Conservation (phyloP, 1,284 basidiomycete genomes). For the Sanghuangporus weigelae region DNA sequence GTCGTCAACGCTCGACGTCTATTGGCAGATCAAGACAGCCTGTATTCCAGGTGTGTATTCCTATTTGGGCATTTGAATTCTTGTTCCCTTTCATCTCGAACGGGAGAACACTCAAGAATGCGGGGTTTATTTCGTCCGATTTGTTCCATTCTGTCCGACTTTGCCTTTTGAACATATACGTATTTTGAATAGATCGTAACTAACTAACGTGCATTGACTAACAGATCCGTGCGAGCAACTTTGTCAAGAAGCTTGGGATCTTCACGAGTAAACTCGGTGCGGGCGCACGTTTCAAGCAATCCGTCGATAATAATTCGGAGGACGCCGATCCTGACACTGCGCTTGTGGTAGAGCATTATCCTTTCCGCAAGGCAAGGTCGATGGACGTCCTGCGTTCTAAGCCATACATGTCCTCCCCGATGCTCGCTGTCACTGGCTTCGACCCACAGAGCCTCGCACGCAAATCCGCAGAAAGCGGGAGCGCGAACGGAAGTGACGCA, state of each 20-base stretch:
- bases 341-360: constrained; percentile 79
- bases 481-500: background rate
- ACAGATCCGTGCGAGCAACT: constrained; percentile 2
- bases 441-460: constrained; percentile 1
- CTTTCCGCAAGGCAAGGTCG: constrained; percentile 28
- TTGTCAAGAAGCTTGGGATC: constrained; percentile 10
- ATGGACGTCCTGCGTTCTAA: constrained; percentile 12
- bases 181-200: background rate
- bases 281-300: background rate
- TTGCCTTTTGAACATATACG: background rate
- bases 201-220: background rate
- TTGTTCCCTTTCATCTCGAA: background rate
- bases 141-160: background rate
- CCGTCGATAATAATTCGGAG: constrained; percentile 74
- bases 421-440: constrained; percentile 8
- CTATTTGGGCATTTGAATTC: background rate
- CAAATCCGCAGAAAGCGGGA: constrained; percentile 4
- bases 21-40: background rate
- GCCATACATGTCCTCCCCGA: constrained; percentile 7
- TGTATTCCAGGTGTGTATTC: constrained; percentile 2
- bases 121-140: background rate
- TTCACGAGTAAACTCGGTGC: constrained; percentile 6
- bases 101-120: background rate
- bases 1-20: constrained; percentile 5
- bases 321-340: constrained; percentile 34